phyloP scores from a whole-genome alignment of 2,329 filamentous ascomycete species.

The Ophiobolus disseminans region DNA sequence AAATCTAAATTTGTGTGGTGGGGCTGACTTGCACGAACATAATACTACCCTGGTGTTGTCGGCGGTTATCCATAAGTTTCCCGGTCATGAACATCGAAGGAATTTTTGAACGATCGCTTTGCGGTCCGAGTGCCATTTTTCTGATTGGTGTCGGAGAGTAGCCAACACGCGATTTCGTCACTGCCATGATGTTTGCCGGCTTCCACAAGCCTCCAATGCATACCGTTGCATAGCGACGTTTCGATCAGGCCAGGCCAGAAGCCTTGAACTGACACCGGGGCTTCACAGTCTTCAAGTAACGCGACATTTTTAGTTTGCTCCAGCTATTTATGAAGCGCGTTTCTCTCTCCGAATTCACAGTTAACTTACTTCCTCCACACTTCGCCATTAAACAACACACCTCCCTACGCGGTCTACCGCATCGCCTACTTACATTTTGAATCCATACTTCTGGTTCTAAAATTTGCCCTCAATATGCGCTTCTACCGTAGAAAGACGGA shows the following conservation, averaged over 20 bases:
- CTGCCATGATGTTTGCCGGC: slow-evolving; percentile 25
- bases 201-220: slow-evolving; percentile 29
- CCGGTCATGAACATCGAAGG: slow-evolving; percentile 22
- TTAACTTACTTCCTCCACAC: too few species aligned
- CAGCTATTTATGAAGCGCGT: slow-evolving; percentile 28
- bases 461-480: slow-evolving; percentile 24
- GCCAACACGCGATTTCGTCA: slow-evolving; percentile 30
- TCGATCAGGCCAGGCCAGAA: too few species aligned
- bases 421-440: too few species aligned
- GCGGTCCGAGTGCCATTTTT: slow-evolving; percentile 10
- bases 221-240: too few species aligned
- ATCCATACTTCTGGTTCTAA: slow-evolving; percentile 4
- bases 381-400: too few species aligned
- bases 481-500: slow-evolving; percentile 29
- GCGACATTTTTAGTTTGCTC: slow-evolving; percentile 22
- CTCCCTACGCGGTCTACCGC: too few species aligned
- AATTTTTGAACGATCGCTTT: slow-evolving; percentile 16
- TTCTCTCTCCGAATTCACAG: slow-evolving; percentile 29
- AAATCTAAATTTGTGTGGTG: too few species aligned
- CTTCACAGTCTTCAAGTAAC: slow-evolving; percentile 28
- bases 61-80: slow-evolving; percentile 2
- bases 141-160: slow-evolving; percentile 10
- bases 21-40: too few species aligned
- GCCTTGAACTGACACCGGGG: slow-evolving; percentile 24
- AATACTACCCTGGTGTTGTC: too few species aligned